Base-by-base conservation (phyloP, 148 eudicot species). In the Rhododendron simsii region DNA sequence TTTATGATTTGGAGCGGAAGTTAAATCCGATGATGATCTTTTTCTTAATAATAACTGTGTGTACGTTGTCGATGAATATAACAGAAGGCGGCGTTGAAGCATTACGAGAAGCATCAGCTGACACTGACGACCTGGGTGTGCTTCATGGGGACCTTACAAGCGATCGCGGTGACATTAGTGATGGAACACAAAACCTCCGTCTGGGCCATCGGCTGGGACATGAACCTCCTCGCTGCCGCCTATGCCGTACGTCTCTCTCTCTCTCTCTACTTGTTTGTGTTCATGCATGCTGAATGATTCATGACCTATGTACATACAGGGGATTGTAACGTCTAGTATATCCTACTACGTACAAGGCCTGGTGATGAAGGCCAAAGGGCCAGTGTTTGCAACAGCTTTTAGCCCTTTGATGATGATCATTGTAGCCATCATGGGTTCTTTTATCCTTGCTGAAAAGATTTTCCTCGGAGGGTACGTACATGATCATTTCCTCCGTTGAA, bases 391-490 rank as follows among this genome's bases (percentile, higher is more conserved):
- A 0, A 98, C 98, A 1, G 99, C 98, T 59, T 98, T 98, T 65
- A 98, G 98, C 48, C 99, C 99, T 14, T 88, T 98, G 88, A 98
- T 95, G 98, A 98, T 98, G 99, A 93, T 98, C 61, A 94, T 98
- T 80, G 99, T 95, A 6, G 99, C 99, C 9, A 91, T 98, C 85
- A 95, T 98, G 99, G 98, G 98, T 6, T 93, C 98, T 85, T 98
- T 95, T 84, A 95, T 98, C 88, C 92, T 98, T 47, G 94, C 98
- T n/a, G 99, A 98, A 83, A 98, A 98, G 57, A 95, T 95, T 44
- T 98, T 90, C 78, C 84, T 94, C 59, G 99, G 99, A 93, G 94
- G 95, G 96, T 94, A 92, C 45, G 45, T 6, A 41, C 45, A 41
- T 37, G 39, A 37, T 37, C 39, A 51, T 10, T 51, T 10, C 18